A percentile compares a stretch with the other conserved stretches of the same genome.
These are phyloP conservation scores for Myriosclerotinia duriaeana DNA, from an alignment of 2,329 filamentous ascomycete species.

Conservation along the genomic window DNA sequence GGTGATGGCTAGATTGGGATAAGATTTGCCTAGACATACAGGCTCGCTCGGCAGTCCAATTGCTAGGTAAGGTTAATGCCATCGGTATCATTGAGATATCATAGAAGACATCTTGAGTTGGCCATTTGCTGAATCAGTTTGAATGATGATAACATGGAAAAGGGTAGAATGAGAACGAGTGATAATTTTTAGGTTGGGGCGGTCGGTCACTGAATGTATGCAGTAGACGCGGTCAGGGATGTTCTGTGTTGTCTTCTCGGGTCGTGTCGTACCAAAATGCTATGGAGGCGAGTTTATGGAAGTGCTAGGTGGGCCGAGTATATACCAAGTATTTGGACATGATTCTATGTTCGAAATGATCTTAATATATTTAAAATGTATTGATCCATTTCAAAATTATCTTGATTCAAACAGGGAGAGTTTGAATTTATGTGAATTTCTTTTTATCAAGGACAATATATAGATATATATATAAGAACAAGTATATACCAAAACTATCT, in stretches of 20 bases:
- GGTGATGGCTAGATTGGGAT: constrained; percentile 11
- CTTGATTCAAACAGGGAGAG: too few species aligned
- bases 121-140: neutral
- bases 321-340: neutral
- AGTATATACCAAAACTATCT: too few species aligned
- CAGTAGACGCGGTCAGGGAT: constrained; percentile 14
- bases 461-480: neutral
- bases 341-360: neutral
- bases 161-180: neutral
- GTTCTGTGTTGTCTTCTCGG: constrained; percentile 2
- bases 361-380: neutral
- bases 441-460: neutral
- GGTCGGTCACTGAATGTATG: constrained; percentile 2
- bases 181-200: constrained; percentile 14
- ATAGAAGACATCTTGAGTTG: neutral
- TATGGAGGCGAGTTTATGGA: constrained; percentile 12
- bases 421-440: too few species aligned
- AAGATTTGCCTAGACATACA: constrained; percentile 9
- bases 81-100: neutral
- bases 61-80: neutral
- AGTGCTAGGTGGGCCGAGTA: neutral
- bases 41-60: neutral
- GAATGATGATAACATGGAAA: neutral
- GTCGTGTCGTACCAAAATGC: constrained; percentile 4
- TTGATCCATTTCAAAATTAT: neutral